Percentiles rank a stretch among this genome's conserved stretches.
Evolutionary conservation across 2,329 filamentous ascomycete species (phyloP).

Genomic region (Cladophialophora immunda): DNA sequence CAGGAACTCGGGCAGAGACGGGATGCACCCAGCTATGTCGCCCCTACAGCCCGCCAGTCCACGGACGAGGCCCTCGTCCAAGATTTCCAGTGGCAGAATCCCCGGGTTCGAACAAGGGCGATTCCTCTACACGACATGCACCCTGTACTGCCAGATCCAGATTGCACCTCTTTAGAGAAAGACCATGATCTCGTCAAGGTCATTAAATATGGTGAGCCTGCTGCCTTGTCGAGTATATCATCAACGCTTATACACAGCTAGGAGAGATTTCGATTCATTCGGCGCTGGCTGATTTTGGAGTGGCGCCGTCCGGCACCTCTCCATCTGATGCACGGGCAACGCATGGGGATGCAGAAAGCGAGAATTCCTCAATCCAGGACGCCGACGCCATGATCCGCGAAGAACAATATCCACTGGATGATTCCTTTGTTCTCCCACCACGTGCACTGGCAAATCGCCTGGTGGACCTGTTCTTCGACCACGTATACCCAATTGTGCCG

Average conservation of each 20-base stretch:
- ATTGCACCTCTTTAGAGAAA: too few species aligned
- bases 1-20: too few species aligned
- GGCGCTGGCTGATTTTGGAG: constrained; percentile 10
- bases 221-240: neutral
- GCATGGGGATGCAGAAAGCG: neutral
- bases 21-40: too few species aligned
- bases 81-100: too few species aligned
- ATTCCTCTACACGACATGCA: too few species aligned
- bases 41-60: too few species aligned
- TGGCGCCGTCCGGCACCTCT: constrained; percentile 15
- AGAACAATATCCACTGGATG: constrained; percentile 5
- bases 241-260: too few species aligned
- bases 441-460: constrained; percentile 6
- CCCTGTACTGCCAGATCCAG: too few species aligned
- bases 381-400: constrained; percentile 5
- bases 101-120: too few species aligned
- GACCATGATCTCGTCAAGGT: constrained; percentile 1
- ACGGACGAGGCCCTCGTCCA: too few species aligned
- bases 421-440: constrained; percentile 4
- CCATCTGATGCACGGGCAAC: neutral
- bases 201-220: constrained; percentile 14
- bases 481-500: constrained; percentile 7
- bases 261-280: constrained; percentile 24
- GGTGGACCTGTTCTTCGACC: constrained; percentile 13
- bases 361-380: neutral